These are phyloP conservation scores for Coriolopsis trogii DNA, from an alignment of 1,284 basidiomycete species.

Conservation along the genomic window DNA sequence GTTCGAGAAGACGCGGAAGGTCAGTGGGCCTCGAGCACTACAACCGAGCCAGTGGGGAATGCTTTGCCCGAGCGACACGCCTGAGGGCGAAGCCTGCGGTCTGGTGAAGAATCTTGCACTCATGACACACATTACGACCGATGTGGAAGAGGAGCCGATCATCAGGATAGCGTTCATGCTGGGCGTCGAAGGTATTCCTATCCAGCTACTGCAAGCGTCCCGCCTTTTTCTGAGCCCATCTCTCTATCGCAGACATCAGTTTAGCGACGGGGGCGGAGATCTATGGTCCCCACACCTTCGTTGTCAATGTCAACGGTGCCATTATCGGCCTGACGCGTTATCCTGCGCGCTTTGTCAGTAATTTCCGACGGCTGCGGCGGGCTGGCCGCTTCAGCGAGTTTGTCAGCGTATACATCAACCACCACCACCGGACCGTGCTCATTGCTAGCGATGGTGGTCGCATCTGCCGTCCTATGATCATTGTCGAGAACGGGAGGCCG, in stretches of 20 bases:
- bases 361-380: constrained; percentile 91
- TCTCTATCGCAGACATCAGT: constrained; percentile 74
- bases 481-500: constrained; percentile 85
- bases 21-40: constrained; percentile 95
- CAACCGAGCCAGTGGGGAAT: constrained; percentile 99
- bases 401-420: constrained; percentile 96
- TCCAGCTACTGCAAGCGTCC: constrained; percentile 7
- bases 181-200: constrained; percentile 83
- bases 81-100: constrained; percentile 99
- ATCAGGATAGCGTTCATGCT: constrained; percentile 90
- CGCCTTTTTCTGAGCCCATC: constrained; percentile 14
- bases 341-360: constrained; percentile 85
- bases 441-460: constrained; percentile 98
- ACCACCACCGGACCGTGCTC: constrained; percentile 94
- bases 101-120: constrained; percentile 98
- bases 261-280: constrained; percentile 95
- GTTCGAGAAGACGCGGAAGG: constrained; percentile 99
- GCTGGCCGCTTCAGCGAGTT: constrained; percentile 95
- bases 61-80: constrained; percentile 97
- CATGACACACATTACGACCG: constrained; percentile 99
- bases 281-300: constrained; percentile 88
- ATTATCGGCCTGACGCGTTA: constrained; percentile 93
- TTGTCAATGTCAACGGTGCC: constrained; percentile 97
- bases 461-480: constrained; percentile 98
- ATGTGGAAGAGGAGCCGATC: constrained; percentile 96